Conservation (phyloP, 805 yeast genomes). For the Candida hispaniensis region DNA sequence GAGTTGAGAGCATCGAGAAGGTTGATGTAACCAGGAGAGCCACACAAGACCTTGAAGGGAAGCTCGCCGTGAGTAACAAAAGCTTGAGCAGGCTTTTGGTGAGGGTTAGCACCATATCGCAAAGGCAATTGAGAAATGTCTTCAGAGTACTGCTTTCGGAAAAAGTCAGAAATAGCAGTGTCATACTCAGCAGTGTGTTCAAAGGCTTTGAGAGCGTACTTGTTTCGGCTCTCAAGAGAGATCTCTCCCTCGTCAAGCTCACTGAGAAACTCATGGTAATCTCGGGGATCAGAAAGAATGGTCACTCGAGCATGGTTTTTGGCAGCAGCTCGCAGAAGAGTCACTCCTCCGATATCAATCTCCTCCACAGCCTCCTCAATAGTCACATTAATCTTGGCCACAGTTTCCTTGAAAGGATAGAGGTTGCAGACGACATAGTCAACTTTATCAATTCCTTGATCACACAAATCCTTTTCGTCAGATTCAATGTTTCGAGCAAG, state of each 20-base stretch:
- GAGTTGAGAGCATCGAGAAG: slow-evolving; percentile 93
- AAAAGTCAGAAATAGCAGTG: slow-evolving; percentile 88
- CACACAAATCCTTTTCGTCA: slow-evolving; percentile 79
- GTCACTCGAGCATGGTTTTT: slow-evolving; percentile 96
- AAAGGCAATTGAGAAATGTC: slow-evolving; percentile 80
- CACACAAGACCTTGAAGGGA: slow-evolving; percentile 87
- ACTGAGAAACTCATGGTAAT: slow-evolving; percentile 76
- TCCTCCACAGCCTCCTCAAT: slow-evolving; percentile 97
- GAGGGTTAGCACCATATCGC: slow-evolving; percentile 98
- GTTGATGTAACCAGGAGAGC: slow-evolving; percentile 97
- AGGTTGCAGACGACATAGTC: slow-evolving; percentile 96
- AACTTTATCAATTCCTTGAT: slow-evolving; percentile 88
- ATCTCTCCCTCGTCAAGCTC: slow-evolving; percentile 70
- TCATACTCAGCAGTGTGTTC: slow-evolving; percentile 98
- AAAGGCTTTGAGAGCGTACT: slow-evolving; percentile 88
- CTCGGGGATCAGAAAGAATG: slow-evolving; percentile 87
- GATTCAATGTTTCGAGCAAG: slow-evolving; percentile 86
- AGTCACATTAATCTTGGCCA: slow-evolving; percentile 89
- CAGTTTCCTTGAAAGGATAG: slow-evolving; percentile 96
- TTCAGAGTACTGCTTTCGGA: slow-evolving; percentile 94
- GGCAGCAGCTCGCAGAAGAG: slow-evolving; percentile 95
- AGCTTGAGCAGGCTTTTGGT: slow-evolving; percentile 98
- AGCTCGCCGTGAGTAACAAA: slow-evolving; percentile 75
- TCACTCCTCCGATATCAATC: slow-evolving; percentile 96
- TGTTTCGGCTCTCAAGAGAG: slow-evolving; percentile 62